These are phyloP conservation scores for Marsdenia floribunda DNA, from an alignment of 257 asterid species.

Conservation along the genomic window DNA sequence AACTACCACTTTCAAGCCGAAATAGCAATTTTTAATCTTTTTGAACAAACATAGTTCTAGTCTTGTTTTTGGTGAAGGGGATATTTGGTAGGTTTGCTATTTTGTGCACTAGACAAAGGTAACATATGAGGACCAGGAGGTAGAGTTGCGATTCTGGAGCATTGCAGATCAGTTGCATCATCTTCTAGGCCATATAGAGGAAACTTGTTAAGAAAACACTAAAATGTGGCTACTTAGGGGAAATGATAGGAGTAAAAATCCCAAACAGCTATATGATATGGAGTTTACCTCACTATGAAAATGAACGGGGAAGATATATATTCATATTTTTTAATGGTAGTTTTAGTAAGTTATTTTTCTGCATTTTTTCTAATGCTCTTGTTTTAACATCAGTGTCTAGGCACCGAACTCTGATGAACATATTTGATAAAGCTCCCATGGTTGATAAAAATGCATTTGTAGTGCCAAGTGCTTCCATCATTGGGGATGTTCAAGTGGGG, in stretches of 20 bases:
- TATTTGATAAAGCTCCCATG: constrained; percentile 60
- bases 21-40: neutral
- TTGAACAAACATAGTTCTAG: neutral
- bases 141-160: neutral
- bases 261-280: neutral
- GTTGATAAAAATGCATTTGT: constrained; percentile 71
- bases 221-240: neutral
- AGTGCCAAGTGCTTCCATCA: constrained; percentile 82
- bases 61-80: neutral
- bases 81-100: neutral
- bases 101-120: neutral
- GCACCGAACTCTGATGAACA: constrained; percentile 75
- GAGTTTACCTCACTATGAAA: neutral
- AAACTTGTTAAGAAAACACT: neutral
- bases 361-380: neutral
- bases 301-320: neutral
- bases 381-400: constrained; percentile 53
- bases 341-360: neutral
- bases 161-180: neutral
- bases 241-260: neutral
- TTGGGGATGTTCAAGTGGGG: constrained; percentile 73
- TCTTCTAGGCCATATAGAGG: neutral
- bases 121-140: neutral
- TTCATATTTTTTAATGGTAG: neutral
- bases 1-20: neutral